Conservation (phyloP, 768 basidiomycete genomes). For the Boletus subcaerulescens region DNA sequence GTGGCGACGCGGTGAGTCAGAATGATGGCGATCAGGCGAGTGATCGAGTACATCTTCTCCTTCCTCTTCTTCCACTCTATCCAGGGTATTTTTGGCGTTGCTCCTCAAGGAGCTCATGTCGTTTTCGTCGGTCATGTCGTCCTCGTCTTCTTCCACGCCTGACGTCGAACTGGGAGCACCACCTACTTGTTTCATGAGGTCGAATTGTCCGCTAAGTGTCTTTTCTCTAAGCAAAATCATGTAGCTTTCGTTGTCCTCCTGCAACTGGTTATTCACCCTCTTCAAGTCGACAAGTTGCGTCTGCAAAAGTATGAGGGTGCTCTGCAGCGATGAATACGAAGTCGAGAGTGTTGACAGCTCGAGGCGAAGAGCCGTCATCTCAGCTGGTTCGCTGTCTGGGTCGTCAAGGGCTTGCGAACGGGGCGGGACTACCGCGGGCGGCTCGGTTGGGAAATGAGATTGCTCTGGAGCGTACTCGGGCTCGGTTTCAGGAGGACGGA, state of each 20-base stretch:
- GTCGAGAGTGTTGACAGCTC: constrained; percentile 87
- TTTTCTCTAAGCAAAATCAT: constrained; percentile 90
- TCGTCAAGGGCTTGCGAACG: constrained; percentile 53
- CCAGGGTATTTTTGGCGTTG: constrained; percentile 54
- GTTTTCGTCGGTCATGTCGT: constrained; percentile 35
- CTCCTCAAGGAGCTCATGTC: constrained; percentile 58
- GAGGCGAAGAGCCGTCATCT: constrained; percentile 78
- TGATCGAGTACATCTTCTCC: constrained; percentile 42
- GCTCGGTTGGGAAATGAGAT: constrained; percentile 25
- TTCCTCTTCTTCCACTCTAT: constrained; percentile 56
- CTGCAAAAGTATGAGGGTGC: constrained; percentile 79
- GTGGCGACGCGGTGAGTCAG: constrained; percentile 41
- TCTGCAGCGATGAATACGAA: constrained; percentile 80
- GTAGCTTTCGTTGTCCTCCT: constrained; percentile 97
- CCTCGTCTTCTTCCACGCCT: constrained; percentile 36
- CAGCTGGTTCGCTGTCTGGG: constrained; percentile 74
- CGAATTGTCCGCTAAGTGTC: constrained; percentile 87
- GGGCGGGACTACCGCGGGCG: constrained; percentile 19
- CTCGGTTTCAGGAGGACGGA: constrained; percentile 36
- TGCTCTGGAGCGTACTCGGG: constrained; percentile 41
- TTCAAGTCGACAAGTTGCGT: constrained; percentile 85
- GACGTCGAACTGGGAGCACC: constrained; percentile 41
- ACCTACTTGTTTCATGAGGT: constrained; percentile 67
- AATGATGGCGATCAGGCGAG: constrained; percentile 35
- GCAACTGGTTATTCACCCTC: constrained; percentile 79